phyloP scores from a whole-genome alignment of 106 monocot genomes.

The Apostasia ramifera region DNA sequence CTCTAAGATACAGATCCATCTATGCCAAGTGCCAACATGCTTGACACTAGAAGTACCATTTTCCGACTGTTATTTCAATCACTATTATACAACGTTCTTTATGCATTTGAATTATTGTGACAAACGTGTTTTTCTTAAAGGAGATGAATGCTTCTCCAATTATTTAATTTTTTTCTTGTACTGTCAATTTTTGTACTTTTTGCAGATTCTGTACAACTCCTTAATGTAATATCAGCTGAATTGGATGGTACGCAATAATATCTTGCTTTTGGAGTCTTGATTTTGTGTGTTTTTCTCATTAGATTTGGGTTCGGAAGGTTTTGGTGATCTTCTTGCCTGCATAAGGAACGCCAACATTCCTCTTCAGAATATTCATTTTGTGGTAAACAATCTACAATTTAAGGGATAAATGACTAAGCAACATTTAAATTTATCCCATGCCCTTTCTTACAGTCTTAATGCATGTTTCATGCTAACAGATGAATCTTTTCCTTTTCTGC shows the following conservation, averaged over 20 bases:
- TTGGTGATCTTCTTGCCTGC: constrained; percentile 98
- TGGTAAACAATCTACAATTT: constrained; percentile 37
- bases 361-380: constrained; percentile 97
- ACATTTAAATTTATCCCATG: background rate
- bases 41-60: no score
- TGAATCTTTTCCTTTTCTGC: constrained; percentile 18
- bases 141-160: no score
- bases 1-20: no score
- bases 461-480: background rate
- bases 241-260: background rate
- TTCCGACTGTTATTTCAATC: no score
- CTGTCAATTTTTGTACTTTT: no score
- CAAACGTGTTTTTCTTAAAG: no score
- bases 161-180: no score
- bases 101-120: no score
- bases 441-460: background rate
- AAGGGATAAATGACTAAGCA: background rate
- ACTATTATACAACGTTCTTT: no score
- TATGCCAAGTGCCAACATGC: no score
- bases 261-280: constrained; percentile 1
- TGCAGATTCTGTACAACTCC: no score
- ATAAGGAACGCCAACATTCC: constrained; percentile 73
- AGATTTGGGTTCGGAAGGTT: constrained; percentile 78
- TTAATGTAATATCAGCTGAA: no score
- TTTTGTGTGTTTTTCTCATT: constrained; percentile 10